A percentile compares a stretch with the other conserved stretches of the same genome.
Conservation (phyloP, 352 stramenopile species). For the Phytopythium delawarense region DNA sequence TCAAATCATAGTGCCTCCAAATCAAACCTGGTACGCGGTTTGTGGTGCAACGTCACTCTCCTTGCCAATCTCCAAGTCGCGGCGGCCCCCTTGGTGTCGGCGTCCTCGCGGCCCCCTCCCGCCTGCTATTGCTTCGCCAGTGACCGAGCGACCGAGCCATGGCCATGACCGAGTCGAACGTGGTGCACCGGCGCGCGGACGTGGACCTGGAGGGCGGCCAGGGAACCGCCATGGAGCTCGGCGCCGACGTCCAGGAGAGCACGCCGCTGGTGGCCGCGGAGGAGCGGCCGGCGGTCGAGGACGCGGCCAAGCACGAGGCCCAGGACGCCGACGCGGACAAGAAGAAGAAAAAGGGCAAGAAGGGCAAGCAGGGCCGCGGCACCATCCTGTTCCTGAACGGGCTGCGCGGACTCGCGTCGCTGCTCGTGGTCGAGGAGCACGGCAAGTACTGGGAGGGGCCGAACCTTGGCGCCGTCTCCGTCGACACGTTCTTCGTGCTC, state of each 20-base stretch:
- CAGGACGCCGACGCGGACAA: neutral
- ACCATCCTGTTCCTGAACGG: slow-evolving; percentile 42
- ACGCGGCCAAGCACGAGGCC: too few relatives aligned
- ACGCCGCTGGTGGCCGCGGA: neutral
- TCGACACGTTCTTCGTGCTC: slow-evolving; percentile 47
- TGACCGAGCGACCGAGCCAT: too few relatives aligned
- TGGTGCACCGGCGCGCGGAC: neutral
- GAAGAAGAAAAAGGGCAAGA: neutral
- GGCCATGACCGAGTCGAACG: neutral
- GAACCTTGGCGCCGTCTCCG: slow-evolving; percentile 22
- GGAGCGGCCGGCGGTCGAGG: too few relatives aligned
- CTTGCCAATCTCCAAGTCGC: too few relatives aligned
- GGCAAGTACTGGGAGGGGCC: slow-evolving; percentile 23
- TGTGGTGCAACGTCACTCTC: too few relatives aligned
- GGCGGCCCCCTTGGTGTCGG: too few relatives aligned
- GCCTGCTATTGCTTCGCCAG: too few relatives aligned
- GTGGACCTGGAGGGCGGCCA: slow-evolving; percentile 1
- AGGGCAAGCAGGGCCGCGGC: neutral
- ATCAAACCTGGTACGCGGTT: too few relatives aligned
- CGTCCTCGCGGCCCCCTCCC: too few relatives aligned
- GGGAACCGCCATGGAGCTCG: neutral
- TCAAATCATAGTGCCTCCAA: too few relatives aligned
- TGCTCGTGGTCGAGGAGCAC: slow-evolving; percentile 29
- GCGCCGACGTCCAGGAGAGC: neutral
- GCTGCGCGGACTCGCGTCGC: slow-evolving; percentile 29